Base-by-base conservation (phyloP, 176 grass and related monocot species). In the Oryza nivara region DNA sequence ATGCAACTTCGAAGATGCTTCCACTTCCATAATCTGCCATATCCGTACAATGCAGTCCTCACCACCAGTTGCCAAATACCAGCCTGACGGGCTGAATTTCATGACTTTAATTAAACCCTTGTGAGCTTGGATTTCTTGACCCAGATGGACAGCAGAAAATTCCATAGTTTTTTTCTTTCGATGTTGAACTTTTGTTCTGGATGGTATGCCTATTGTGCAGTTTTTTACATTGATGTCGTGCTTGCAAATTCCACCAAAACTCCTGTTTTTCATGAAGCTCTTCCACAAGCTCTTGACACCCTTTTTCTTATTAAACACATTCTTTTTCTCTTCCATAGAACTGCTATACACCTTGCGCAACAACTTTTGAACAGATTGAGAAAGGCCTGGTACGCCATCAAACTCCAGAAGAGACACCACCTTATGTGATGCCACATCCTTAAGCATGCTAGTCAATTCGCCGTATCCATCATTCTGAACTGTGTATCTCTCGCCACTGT, bases 101-200 rank as follows among this genome's bases (percentile, higher is more conserved):
- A 96, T 93, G 28, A 84, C 85, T 56, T 75, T 86, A 84, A 99
- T 96, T 77, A 88, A 82, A 68, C 96, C 96, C 54, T 99, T 90
- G 43, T 99, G 96, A 34, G 93, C 96, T 72, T 82, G 84, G 65
- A 99, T 94, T 92, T 99, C 91, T 91, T 96, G 96, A 70, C 81
- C 89, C 91, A 92, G 86, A 69, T 75, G 91, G 46, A 99, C 77
- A 35, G 89, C 90, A 36, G 96, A 92, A 68, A 99, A 96, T 74
- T 99, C 96, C 61, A 72, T 84, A 61, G 45, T 65, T 1, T 79
- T 92, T 87, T 96, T 99, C 78, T 81, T 92, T 46, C 88, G 81
- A 13, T 86, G 85, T 48, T 79, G 77, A 75, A 99, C 96, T 56
- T 68, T 84, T 90, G 85, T 84, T 84, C 85, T 84, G 7, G 66